Conservation (phyloP, 352 stramenopile genomes). For the Globisporangium rhizosaccharum region DNA sequence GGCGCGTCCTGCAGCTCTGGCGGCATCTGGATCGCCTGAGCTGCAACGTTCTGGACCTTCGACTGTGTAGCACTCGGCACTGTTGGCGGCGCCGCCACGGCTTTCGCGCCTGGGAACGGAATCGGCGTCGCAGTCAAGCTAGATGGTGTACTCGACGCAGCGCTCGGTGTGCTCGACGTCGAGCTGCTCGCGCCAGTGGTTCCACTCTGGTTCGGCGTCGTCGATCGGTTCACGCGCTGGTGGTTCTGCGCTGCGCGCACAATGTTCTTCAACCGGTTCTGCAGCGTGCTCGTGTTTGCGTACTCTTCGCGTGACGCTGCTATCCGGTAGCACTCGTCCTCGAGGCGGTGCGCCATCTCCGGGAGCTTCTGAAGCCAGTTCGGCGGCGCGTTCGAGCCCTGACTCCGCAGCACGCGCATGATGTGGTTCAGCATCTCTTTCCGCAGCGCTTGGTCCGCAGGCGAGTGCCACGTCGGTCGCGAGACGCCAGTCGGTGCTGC, state of each 20-base stretch:
- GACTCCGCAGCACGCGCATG: constrained; percentile 93
- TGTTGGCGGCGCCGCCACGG: constrained; percentile 16
- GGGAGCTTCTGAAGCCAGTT: constrained; percentile 97
- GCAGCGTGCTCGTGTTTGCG: constrained; percentile 92
- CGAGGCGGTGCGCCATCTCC: constrained; percentile 96
- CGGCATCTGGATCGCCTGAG: constrained; percentile 75
- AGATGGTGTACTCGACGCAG: constrained; percentile 7
- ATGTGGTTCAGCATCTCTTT: constrained; percentile 89
- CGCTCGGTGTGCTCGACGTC: constrained; percentile 10
- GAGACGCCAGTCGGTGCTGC: not conserved
- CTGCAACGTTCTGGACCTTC: constrained; percentile 15
- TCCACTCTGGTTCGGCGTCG: constrained; percentile 17
- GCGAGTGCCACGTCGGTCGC: constrained; percentile 62
- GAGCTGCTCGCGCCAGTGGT: constrained; percentile 2
- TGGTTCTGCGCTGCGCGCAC: constrained; percentile 77
- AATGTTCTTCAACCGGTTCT: constrained; percentile 93
- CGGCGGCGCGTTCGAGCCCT: constrained; percentile 92
- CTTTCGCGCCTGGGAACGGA: constrained; percentile 52
- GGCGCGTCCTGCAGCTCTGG: constrained; percentile 49
- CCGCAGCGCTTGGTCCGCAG: constrained; percentile 62
- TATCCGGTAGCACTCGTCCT: constrained; percentile 95
- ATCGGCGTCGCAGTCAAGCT: constrained; percentile 29
- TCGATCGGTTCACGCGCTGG: constrained; percentile 35
- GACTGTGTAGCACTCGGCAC: constrained; percentile 6
- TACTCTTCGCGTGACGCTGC: constrained; percentile 91